Conservation (phyloP, 352 stramenopile species). For the Achlya hypogyna region DNA sequence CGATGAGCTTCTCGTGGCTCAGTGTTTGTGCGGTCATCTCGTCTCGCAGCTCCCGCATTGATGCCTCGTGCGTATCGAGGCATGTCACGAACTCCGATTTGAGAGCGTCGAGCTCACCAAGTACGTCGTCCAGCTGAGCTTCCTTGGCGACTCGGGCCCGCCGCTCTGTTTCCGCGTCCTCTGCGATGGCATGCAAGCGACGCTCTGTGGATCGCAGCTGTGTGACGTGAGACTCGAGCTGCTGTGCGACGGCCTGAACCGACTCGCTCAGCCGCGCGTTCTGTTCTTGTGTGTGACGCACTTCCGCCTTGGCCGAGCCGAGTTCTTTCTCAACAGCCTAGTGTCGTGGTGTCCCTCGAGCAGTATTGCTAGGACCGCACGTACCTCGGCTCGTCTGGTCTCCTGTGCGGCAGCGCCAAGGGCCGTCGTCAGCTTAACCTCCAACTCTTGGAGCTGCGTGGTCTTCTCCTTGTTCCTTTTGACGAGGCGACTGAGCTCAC, state of each 20-base stretch:
- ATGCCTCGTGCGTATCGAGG: conserved; percentile 25
- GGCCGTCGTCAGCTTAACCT: neutral
- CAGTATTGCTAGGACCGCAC: neutral
- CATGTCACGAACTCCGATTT: conserved; percentile 32
- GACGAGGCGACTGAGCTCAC: neutral
- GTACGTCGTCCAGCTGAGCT: conserved; percentile 28
- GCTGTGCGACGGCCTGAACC: conserved; percentile 2
- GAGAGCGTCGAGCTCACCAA: conserved; percentile 30
- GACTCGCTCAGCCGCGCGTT: conserved; percentile 1
- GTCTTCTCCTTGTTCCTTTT: neutral
- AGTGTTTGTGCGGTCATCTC: conserved; percentile 18
- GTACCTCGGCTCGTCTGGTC: neutral
- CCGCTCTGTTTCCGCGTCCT: conserved; percentile 22
- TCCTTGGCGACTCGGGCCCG: conserved; percentile 26
- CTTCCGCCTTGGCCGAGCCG: neutral
- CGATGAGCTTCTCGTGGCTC: conserved; percentile 32
- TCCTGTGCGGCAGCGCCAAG: neutral
- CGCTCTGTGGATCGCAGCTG: conserved; percentile 8
- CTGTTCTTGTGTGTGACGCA: neutral
- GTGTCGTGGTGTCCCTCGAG: neutral
- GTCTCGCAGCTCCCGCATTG: neutral
- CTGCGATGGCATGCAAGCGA: conserved; percentile 14
- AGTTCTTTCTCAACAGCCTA: neutral
- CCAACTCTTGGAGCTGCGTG: neutral
- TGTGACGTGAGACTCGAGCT: conserved; percentile 1